A percentile compares a stretch with the other conserved stretches of the same genome.
Conservation (phyloP, 2,329 filamentous ascomycete species). For the Drechslera avenae region DNA sequence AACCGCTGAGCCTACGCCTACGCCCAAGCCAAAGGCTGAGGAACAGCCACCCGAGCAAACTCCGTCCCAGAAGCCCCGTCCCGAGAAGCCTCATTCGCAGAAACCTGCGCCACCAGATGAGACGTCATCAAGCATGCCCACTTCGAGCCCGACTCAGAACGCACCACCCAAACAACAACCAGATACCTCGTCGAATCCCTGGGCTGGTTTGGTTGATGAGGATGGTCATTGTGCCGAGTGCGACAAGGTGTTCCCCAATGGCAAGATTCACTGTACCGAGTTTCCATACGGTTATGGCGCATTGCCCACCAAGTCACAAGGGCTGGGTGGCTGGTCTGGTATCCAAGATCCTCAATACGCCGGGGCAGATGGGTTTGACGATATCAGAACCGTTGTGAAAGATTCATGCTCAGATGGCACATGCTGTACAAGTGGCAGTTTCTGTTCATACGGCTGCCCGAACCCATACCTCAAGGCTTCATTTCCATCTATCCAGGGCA, state of each 20-base stretch:
- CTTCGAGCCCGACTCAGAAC: conserved; percentile 30
- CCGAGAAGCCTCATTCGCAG: background rate
- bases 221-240: conserved; percentile 56
- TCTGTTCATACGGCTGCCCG: conserved; percentile 95
- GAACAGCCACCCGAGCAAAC: background rate
- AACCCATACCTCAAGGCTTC: conserved; percentile 89
- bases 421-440: conserved; percentile 64
- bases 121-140: conserved; percentile 10
- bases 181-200: conserved; percentile 26
- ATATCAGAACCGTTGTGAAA: conserved; percentile 70
- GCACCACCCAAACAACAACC: conserved; percentile 16
- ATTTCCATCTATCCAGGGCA: conserved; percentile 80
- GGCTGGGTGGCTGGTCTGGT: conserved; percentile 76
- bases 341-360: conserved; percentile 63
- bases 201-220: conserved; percentile 26
- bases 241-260: conserved; percentile 74
- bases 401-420: conserved; percentile 61
- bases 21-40: background rate
- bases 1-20: conserved; percentile 4
- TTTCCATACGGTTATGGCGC: conserved; percentile 87
- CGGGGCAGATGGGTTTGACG: conserved; percentile 50
- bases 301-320: conserved; percentile 69
- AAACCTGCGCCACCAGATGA: background rate
- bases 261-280: conserved; percentile 68
- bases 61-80: no score